Evolutionary conservation across 768 basidiomycete species (phyloP), one percentile per base, ranked within the genome.

Genomic region (Peribolospora kevripleyi): DNA sequence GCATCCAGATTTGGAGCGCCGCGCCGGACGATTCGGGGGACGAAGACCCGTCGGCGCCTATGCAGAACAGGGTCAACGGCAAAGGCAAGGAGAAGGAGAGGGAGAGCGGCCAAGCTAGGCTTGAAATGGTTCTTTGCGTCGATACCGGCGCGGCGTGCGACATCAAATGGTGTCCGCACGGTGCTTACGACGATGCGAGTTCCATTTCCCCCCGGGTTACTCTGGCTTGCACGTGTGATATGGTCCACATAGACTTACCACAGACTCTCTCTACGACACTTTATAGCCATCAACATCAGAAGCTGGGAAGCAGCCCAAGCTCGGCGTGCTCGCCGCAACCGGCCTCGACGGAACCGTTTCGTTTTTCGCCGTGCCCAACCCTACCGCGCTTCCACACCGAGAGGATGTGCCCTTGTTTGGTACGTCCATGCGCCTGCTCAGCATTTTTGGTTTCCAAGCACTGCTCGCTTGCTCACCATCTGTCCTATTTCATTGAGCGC

Each of bases 131-230:
- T 2, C 62, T 97, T 0, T 90, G 87, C 58, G 60, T 86, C 7
- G 80, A 88, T n/a, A 71, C 73, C 14, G 87, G 90, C 0, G 75
- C 82, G 4, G 82, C 79, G 3, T 75, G 78, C 60, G 81, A 84
- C 51, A 64, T 90, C 10, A 86, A 81, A 67, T 97, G 91, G 90
- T 90, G 90, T 66, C 91, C 91, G 3, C 65, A 87, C 39, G 87
- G 88, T 0, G 77, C 81, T 13, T 76, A 84, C 60, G 84, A 85
- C 55, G 50, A 65, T 10, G 72, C 74, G 50, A 55, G 72, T 68
- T 57, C 13, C 11, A 38, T 25, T 53, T 46, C 40, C 55, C 48
- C 25, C 25, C 25, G n/a, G n/a, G 25, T 25, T 25, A 25, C 25
- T 25, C 25, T 25, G 25, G 25, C 25, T 25, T 25, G 25, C 25